Percentiles rank a stretch among this genome's conserved stretches.
These are phyloP conservation scores for Solanum chmielewskii DNA, from an alignment of 257 asterid genomes.

Conservation along the genomic window DNA sequence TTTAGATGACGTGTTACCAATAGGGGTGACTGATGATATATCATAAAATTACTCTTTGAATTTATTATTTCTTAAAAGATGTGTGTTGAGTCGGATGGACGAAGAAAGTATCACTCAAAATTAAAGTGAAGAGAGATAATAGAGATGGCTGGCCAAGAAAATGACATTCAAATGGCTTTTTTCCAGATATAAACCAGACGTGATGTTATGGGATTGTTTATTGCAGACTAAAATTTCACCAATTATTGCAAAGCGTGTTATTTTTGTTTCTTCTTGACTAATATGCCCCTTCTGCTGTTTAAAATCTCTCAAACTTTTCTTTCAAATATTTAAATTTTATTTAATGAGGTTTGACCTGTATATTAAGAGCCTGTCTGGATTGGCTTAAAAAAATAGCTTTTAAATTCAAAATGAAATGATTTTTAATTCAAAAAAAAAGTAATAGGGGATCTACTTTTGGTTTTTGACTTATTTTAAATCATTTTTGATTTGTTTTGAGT, in stretches of 20 bases:
- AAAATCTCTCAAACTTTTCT: background rate
- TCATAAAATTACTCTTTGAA: background rate
- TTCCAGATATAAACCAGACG: conserved; percentile 36
- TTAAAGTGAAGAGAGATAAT: conserved; percentile 12
- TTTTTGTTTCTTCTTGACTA: conserved; percentile 4
- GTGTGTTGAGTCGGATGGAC: background rate
- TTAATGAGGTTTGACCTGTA: background rate
- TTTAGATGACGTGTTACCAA: no score
- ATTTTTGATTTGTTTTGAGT: no score
- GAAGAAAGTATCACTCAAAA: background rate
- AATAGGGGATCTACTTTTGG: no score
- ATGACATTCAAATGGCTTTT: conserved; percentile 23
- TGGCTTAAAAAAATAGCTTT: no score
- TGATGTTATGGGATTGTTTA: conserved; percentile 25
- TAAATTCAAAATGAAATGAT: no score
- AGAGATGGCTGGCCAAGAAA: conserved; percentile 31
- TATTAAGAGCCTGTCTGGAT: no score
- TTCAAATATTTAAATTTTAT: background rate
- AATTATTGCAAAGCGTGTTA: conserved; percentile 25
- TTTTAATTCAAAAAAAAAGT: no score
- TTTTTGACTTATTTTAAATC: no score
- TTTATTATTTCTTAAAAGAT: background rate
- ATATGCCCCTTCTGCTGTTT: background rate
- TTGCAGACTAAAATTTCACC: conserved; percentile 26
- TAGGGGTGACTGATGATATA: no score